Base-by-base conservation (phyloP, 306 rosid species). In the Glycyrrhiza uralensis region DNA sequence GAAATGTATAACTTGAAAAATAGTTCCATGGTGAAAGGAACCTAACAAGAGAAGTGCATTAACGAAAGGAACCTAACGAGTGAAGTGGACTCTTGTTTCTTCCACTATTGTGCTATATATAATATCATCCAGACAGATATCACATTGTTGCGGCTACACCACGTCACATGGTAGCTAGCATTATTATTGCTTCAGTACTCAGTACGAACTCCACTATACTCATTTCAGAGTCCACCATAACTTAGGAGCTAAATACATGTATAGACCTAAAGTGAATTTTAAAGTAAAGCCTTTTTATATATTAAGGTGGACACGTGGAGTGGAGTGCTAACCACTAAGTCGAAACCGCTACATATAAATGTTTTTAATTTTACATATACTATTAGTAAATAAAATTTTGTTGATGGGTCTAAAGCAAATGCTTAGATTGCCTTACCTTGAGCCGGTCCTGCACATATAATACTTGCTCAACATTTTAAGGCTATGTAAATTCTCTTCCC, bases 161-260 rank as follows among this genome's bases (percentile, higher is more conserved):
- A 55, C 56, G 83, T 23, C 56, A 26, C 55, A 26, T 1, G n/a
- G n/a, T n/a, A n/a, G n/a, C 2, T 57, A 2, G 13, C 44, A 64
- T 75, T 56, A 75, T 75, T 39, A 26, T 26, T 26, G 33, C 12
- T 12, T 63, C 13, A 13, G 66, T 51, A 28, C 47, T 50, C n/a
- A 32, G 79, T 64, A 64, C 79, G 23, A 28, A 7, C 18, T 52
- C 66, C 66, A 51, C 36, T n/a, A n/a, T n/a, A 39, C 20, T 35
- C 71, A 33, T 60, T 73, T 61, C 41, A n/a, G 52, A 8, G 7
- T 55, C 50, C 77, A 72, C 33, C 32, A 12, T 1, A 68, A 30
- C 35, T 12, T 20, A 54, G 69, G 77, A 72, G 69, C 61, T n/a
- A n/a, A n/a, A n/a, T n/a, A n/a, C n/a, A n/a, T n/a, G n/a, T n/a